These are phyloP conservation scores for Psilocybe mexicana DNA, from an alignment of 1,284 basidiomycete species.

Conservation along the genomic window DNA sequence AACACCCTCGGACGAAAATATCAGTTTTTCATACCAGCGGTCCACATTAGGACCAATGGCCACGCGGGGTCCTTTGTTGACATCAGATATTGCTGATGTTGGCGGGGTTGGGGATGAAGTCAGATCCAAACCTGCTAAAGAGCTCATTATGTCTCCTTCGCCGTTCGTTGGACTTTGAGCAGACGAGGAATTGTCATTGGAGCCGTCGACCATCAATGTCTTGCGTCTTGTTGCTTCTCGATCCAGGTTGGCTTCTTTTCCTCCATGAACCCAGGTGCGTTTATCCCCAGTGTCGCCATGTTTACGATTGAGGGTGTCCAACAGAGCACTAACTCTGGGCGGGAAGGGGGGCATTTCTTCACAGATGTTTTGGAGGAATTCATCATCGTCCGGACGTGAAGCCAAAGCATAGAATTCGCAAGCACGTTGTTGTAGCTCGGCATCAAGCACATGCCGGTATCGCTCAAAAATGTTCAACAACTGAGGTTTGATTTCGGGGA, in stretches of 20 bases:
- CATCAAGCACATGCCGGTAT: constrained; percentile 97
- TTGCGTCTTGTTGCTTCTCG: constrained; percentile 55
- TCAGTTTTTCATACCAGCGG: constrained; percentile 88
- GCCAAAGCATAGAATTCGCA: constrained; percentile 95
- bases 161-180: constrained; percentile 8
- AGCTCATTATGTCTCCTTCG: constrained; percentile 64
- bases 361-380: constrained; percentile 90
- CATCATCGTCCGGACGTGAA: constrained; percentile 82
- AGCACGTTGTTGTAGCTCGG: constrained; percentile 96
- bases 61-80: constrained; percentile 46
- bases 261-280: constrained; percentile 94
- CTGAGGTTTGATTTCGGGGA: constrained; percentile 96
- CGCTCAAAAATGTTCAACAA: constrained; percentile 94
- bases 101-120: constrained; percentile 34
- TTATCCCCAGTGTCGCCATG: constrained; percentile 91
- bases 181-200: constrained; percentile 28
- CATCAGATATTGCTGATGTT: constrained; percentile 29
- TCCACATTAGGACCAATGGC: constrained; percentile 74
- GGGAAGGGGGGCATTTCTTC: constrained; percentile 99
- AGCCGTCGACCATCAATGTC: constrained; percentile 31
- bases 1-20: constrained; percentile 82
- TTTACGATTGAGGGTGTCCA: constrained; percentile 85
- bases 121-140: constrained; percentile 79
- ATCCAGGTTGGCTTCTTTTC: constrained; percentile 88
- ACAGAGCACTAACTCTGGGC: constrained; percentile 87